Evolutionary conservation across 2,329 filamentous ascomycete genomes (phyloP).

Genomic region (Trichoderma sp.): DNA sequence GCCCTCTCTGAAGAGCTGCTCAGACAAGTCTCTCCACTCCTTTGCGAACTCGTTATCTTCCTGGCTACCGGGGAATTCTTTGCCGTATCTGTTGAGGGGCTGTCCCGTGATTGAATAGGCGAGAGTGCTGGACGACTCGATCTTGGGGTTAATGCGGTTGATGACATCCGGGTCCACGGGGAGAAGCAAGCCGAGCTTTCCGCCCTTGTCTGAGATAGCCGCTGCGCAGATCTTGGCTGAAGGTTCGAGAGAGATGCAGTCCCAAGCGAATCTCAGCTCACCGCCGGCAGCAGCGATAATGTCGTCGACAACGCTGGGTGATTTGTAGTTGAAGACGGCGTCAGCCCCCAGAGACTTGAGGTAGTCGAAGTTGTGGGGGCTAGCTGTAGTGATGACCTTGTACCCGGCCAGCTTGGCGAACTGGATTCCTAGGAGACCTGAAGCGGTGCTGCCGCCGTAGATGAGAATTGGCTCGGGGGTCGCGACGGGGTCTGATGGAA

Average conservation of each 20-base stretch:
- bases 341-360: constrained; percentile 44
- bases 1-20: constrained; percentile 36
- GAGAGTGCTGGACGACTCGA: constrained; percentile 38
- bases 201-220: constrained; percentile 30
- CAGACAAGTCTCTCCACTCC: constrained; percentile 37
- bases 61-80: constrained; percentile 24
- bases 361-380: constrained; percentile 38
- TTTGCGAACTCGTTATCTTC: constrained; percentile 38
- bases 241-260: neutral
- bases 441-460: constrained; percentile 53
- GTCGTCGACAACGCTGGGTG: constrained; percentile 25
- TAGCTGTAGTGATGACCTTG: constrained; percentile 40
- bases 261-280: constrained; percentile 14
- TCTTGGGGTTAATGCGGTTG: constrained; percentile 24
- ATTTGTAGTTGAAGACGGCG: constrained; percentile 46
- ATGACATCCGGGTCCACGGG: constrained; percentile 31
- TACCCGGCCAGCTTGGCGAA: constrained; percentile 43
- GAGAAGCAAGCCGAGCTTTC: constrained; percentile 43
- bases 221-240: constrained; percentile 33
- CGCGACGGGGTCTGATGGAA: constrained; percentile 43
- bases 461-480: constrained; percentile 42
- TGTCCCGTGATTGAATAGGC: constrained; percentile 43
- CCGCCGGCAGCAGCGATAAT: constrained; percentile 27
- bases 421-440: constrained; percentile 52
- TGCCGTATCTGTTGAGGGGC: constrained; percentile 28